Evolutionary conservation across 2,329 filamentous ascomycete genomes (phyloP).

Genomic region (Colletotrichum sp.): DNA sequence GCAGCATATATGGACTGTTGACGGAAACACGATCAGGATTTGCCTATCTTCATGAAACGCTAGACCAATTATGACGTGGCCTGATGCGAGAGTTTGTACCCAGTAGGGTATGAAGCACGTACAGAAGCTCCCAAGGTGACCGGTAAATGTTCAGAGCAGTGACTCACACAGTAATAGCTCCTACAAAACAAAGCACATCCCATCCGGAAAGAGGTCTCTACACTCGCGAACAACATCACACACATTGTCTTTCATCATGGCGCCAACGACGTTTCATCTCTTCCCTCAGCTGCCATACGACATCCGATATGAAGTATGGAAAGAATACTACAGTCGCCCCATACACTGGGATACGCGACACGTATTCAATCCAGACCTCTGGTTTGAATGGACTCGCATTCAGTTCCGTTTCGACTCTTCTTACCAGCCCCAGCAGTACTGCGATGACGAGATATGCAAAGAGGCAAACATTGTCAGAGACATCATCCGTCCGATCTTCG

Average conservation of each 20-base stretch:
- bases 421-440: background rate
- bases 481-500: background rate
- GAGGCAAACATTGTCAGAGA: background rate
- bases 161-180: background rate
- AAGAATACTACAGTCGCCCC: background rate
- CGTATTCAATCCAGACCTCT: background rate
- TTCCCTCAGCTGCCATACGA: background rate
- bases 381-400: background rate
- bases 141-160: background rate
- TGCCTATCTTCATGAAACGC: too few relatives aligned
- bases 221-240: background rate
- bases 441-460: background rate
- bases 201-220: background rate
- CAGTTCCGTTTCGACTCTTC: background rate
- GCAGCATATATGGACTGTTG: too few relatives aligned
- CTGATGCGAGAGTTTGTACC: too few relatives aligned
- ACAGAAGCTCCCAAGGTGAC: background rate
- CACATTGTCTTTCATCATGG: background rate
- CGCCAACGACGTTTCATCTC: background rate
- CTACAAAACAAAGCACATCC: background rate
- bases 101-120: background rate
- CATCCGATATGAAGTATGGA: background rate
- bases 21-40: too few relatives aligned
- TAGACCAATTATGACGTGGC: too few relatives aligned
- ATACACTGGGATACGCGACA: background rate